A percentile compares a stretch with the other conserved stretches of the same genome.
phyloP scores from a whole-genome alignment of 2,329 filamentous ascomycete genomes.

The Aspergillus sergii region DNA sequence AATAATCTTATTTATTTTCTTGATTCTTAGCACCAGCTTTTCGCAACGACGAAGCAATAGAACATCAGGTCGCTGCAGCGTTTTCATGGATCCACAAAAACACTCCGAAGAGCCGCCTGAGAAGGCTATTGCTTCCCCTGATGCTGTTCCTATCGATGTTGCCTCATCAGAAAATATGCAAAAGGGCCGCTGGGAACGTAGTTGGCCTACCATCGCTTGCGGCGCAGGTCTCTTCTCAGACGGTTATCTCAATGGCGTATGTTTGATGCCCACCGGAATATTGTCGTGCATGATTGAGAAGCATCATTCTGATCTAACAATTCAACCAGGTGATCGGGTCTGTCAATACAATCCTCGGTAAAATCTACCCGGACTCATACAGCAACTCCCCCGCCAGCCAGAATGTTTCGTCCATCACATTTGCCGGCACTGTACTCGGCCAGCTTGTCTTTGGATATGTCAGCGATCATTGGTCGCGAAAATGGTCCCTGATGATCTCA shows the following conservation, averaged over 20 bases:
- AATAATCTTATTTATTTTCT: not conserved
- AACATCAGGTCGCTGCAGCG: not conserved
- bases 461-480: slow-evolving; percentile 82
- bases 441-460: slow-evolving; percentile 80
- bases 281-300: not conserved
- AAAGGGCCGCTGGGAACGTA: slow-evolving; percentile 54
- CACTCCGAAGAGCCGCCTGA: slow-evolving; percentile 6
- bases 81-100: slow-evolving; percentile 4
- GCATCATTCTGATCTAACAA: slow-evolving; percentile 1
- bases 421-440: slow-evolving; percentile 82
- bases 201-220: slow-evolving; percentile 80
- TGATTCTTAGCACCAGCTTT: not conserved
- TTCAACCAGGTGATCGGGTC: slow-evolving; percentile 72
- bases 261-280: slow-evolving; percentile 17
- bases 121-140: slow-evolving; percentile 2
- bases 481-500: slow-evolving; percentile 76
- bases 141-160: slow-evolving; percentile 20
- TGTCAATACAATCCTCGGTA: slow-evolving; percentile 74
- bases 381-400: slow-evolving; percentile 67
- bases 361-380: slow-evolving; percentile 72
- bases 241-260: slow-evolving; percentile 85
- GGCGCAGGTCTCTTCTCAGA: slow-evolving; percentile 89
- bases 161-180: slow-evolving; percentile 27
- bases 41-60: not conserved
- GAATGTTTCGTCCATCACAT: slow-evolving; percentile 80